Base-by-base conservation (phyloP, 2,329 filamentous ascomycete genomes). In the Achaetomium macrosporum region DNA sequence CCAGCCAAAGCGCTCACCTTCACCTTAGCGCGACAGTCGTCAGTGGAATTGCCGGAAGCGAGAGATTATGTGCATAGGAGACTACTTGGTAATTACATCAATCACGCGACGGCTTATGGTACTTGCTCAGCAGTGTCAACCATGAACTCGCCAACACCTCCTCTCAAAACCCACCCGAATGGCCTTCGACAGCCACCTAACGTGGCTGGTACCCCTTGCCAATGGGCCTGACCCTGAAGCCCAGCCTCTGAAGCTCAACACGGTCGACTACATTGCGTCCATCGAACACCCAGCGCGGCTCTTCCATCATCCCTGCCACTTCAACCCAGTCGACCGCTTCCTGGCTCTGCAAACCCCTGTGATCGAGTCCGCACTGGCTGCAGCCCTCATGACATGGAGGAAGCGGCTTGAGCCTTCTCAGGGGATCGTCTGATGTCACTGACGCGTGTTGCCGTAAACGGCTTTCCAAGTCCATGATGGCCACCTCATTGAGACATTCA, bases 391-490 rank as follows among this genome's bases (percentile, higher is more conserved):
- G 48, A 31, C 58, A 60, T 10, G 55, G 40, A 19, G 36, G 5
- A 33, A 59, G 19, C n/a, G 57, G 54, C 31, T 44, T 57, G 9
- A 63, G 54, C 33, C 61, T 56, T 10, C 50, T 53, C 7, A 64
- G 52, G 2, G 63, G 62, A 36, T 64, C 62, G 35, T 64, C 62
- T 1, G 55, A 35, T 3, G 19, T 19, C 1, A 8, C 48, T 10
- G 44, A 39, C 1, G 16, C 20, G n/a, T 55, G 37, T n/a, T 51
- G 44, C 11, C 41, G 44, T 2, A 45, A 33, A 11, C 56, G 29
- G 29, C 58, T 61, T 53, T 68, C 65, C 19, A 68, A 45, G 10
- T 56, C 58, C 35, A 59, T 37, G 9, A 68, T 62, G 41, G 61
- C 55, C 63, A 64, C 65, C 60, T 68, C 66, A 16, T 55, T 64